These are phyloP conservation scores for Trichocomaceae sp. DNA, from an alignment of 2,329 filamentous ascomycete species.

Conservation along the genomic window DNA sequence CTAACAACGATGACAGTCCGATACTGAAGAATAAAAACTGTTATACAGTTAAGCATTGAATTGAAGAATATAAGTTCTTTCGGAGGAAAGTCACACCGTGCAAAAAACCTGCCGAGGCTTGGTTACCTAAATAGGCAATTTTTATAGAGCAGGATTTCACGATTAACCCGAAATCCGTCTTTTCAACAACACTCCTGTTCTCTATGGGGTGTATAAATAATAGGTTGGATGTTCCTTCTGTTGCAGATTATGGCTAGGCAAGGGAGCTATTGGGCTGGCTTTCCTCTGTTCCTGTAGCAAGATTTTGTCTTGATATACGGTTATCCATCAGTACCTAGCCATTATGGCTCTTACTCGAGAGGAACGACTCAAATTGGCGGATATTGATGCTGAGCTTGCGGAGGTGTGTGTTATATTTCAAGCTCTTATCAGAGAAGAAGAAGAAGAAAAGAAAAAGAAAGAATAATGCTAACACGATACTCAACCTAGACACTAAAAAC, in stretches of 20 bases:
- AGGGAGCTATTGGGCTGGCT: not conserved
- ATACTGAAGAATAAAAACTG: too few species aligned
- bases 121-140: not conserved
- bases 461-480: not conserved
- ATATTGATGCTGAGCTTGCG: conserved; percentile 25
- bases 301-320: not conserved
- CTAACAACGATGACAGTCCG: too few species aligned
- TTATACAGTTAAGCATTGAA: too few species aligned
- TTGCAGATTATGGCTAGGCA: not conserved
- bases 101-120: not conserved
- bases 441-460: too few species aligned
- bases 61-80: too few species aligned
- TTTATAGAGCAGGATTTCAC: not conserved
- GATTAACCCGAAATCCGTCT: conserved; percentile 2
- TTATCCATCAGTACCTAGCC: not conserved
- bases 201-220: not conserved
- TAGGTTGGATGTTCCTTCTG: not conserved
- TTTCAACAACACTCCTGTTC: too few species aligned
- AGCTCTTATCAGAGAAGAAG: too few species aligned
- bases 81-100: not conserved
- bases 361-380: conserved; percentile 21
- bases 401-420: conserved; percentile 14
- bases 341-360: conserved; percentile 13
- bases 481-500: not conserved
- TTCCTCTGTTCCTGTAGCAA: not conserved